Percentiles rank a stretch among this genome's conserved stretches.
These are phyloP conservation scores for Actinomortierella ambigua DNA, from an alignment of 371 early-diverging fungal genomes.

Conservation along the genomic window DNA sequence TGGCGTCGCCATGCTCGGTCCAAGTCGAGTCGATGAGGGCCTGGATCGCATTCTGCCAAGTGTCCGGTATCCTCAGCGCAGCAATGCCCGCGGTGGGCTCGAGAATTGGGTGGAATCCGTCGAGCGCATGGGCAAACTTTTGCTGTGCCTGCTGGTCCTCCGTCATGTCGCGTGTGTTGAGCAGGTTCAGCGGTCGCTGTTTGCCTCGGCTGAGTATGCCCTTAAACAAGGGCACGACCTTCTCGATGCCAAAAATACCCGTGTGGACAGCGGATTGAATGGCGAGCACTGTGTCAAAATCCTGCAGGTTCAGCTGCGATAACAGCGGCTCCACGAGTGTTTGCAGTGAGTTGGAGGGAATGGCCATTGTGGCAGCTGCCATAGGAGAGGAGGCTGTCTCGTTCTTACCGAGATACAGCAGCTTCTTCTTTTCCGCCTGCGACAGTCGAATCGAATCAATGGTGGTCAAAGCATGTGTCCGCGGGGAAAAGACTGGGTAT, in stretches of 20 bases:
- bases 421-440: conserved; percentile 7
- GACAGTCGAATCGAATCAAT: conserved; percentile 47
- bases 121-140: conserved; percentile 18
- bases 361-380: conserved; percentile 2
- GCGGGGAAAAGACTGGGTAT: conserved; percentile 54
- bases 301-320: conserved; percentile 25
- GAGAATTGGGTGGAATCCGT: conserved; percentile 43
- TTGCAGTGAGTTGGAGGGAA: conserved; percentile 11
- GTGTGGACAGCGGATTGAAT: conserved; percentile 47
- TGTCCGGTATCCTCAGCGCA: conserved; percentile 47
- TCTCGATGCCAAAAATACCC: conserved; percentile 52
- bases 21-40: conserved; percentile 24
- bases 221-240: conserved; percentile 49
- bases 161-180: not conserved
- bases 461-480: conserved; percentile 60
- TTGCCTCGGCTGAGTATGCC: conserved; percentile 44
- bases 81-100: conserved; percentile 48
- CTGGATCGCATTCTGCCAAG: conserved; percentile 50
- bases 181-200: conserved; percentile 2
- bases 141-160: conserved; percentile 19
- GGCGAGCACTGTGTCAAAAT: conserved; percentile 48
- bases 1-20: conserved; percentile 15
- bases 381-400: not conserved
- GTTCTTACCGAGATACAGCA: conserved; percentile 8
- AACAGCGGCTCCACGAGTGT: conserved; percentile 19